These are phyloP conservation scores for Aspergillus pseudotamarii DNA, from an alignment of 2,329 filamentous ascomycete genomes.

Conservation along the genomic window DNA sequence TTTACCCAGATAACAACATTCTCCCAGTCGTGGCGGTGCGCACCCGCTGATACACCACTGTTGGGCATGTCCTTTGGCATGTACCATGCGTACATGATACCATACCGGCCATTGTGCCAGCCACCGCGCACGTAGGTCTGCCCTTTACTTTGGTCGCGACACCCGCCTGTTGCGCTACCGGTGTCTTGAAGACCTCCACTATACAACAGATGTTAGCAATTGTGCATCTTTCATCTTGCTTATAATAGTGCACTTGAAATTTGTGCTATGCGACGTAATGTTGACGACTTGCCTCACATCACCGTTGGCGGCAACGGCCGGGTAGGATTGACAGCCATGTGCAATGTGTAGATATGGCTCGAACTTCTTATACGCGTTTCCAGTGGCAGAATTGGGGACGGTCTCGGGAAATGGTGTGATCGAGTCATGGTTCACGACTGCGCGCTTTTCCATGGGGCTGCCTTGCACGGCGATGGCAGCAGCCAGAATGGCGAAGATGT, in stretches of 20 bases:
- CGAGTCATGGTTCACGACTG: neutral
- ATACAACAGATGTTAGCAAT: neutral
- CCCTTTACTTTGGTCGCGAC: slow-evolving; percentile 6
- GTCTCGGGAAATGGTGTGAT: neutral
- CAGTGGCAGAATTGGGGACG: neutral
- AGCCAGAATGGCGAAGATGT: neutral
- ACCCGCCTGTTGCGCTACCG: slow-evolving; percentile 8
- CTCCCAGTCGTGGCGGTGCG: slow-evolving; percentile 13
- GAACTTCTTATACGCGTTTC: slow-evolving; percentile 1
- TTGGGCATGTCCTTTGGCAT: slow-evolving; percentile 13
- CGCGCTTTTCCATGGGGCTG: neutral
- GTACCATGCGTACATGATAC: slow-evolving; percentile 13
- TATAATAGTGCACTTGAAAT: neutral
- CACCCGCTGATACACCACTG: slow-evolving; percentile 1
- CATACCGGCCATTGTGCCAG: slow-evolving; percentile 9
- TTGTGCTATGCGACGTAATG: neutral
- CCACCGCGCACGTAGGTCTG: slow-evolving; percentile 12
- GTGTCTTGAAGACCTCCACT: slow-evolving; percentile 7
- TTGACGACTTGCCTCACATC: neutral
- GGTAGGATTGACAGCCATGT: slow-evolving; percentile 11
- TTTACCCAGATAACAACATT: slow-evolving; percentile 12
- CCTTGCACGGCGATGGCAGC: neutral
- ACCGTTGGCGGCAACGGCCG: slow-evolving; percentile 6
- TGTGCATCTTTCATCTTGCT: neutral
- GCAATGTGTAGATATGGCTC: slow-evolving; percentile 8